Evolutionary conservation across 2,329 filamentous ascomycete genomes (phyloP).

Genomic region (Lachnellula subtilissima): DNA sequence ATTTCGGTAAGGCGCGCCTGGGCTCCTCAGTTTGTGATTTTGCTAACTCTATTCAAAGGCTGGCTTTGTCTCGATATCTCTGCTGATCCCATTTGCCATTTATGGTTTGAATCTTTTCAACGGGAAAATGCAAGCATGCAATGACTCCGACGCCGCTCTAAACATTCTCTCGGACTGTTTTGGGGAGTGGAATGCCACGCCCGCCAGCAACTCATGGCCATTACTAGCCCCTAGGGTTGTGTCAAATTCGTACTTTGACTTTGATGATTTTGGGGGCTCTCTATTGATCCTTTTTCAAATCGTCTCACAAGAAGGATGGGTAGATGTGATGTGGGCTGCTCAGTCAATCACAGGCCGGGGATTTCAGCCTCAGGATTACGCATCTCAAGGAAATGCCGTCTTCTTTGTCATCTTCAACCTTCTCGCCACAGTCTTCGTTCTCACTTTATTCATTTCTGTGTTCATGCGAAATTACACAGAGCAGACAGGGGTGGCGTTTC

Average conservation of each 20-base stretch:
- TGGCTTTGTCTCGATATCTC: slow-evolving; percentile 87
- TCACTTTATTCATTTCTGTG: slow-evolving; percentile 96
- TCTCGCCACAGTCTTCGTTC: slow-evolving; percentile 89
- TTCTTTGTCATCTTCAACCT: slow-evolving; percentile 98
- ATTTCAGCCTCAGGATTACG: slow-evolving; percentile 64
- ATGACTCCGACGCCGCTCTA: slow-evolving; percentile 58
- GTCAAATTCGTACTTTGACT: slow-evolving; percentile 79
- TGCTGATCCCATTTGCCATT: slow-evolving; percentile 93
- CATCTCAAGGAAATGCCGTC: slow-evolving; percentile 76
- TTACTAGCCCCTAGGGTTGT: slow-evolving; percentile 79
- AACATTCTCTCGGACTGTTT: slow-evolving; percentile 68
- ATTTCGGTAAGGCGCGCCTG: slow-evolving; percentile 39
- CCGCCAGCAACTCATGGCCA: slow-evolving; percentile 70
- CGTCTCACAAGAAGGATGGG: slow-evolving; percentile 97
- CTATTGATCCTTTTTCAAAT: slow-evolving; percentile 98
- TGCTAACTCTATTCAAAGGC: slow-evolving; percentile 42
- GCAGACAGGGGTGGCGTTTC: slow-evolving; percentile 91
- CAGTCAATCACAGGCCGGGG: slow-evolving; percentile 76
- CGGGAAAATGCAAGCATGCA: slow-evolving; percentile 74
- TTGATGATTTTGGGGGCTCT: slow-evolving; percentile 90
- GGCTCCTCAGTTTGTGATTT: not conserved
- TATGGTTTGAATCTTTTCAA: slow-evolving; percentile 93
- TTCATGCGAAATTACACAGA: slow-evolving; percentile 99
- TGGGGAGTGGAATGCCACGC: slow-evolving; percentile 72
- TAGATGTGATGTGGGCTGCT: slow-evolving; percentile 80